Conservation (phyloP, 2,329 filamentous ascomycete genomes). For the Sclerotinia nivalis region DNA sequence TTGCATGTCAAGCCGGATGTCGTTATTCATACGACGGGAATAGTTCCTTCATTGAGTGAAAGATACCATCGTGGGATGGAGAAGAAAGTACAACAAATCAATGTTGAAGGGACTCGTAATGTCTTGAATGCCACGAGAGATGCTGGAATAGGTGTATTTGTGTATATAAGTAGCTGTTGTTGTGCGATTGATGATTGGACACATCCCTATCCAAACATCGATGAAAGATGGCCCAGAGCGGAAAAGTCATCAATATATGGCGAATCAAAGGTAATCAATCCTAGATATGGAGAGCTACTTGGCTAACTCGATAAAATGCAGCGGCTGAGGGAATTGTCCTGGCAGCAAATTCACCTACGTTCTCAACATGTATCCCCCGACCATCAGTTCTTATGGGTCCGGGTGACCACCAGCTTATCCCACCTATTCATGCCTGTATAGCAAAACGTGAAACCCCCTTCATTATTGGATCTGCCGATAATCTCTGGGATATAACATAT, state of each 20-base stretch:
- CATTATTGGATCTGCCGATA: conserved; percentile 8
- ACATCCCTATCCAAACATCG: conserved; percentile 11
- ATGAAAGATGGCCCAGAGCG: conserved; percentile 8
- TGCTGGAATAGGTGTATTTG: background rate
- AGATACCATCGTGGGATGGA: conserved; percentile 15
- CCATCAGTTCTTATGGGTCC: conserved; percentile 20
- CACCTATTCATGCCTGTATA: conserved; percentile 19
- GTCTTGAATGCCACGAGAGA: background rate
- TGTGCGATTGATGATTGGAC: conserved; percentile 17
- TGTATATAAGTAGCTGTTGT: conserved; percentile 21
- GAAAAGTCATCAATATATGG: conserved; percentile 11
- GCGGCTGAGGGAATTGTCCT: conserved; percentile 6
- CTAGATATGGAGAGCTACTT: too few relatives aligned
- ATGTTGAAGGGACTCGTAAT: conserved; percentile 15
- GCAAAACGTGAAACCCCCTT: conserved; percentile 4
- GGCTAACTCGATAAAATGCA: background rate
- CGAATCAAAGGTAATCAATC: conserved; percentile 1
- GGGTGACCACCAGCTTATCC: conserved; percentile 11
- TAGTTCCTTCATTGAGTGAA: conserved; percentile 14
- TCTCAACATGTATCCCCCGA: conserved; percentile 17
- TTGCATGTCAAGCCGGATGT: background rate
- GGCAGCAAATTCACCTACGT: background rate
- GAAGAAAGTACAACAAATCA: background rate
- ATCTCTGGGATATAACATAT: conserved; percentile 17
- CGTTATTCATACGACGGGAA: conserved; percentile 18